A percentile compares a stretch with the other conserved stretches of the same genome.
phyloP scores from a whole-genome alignment of 139 green algal species.

The Chlamydomonas applanata region DNA sequence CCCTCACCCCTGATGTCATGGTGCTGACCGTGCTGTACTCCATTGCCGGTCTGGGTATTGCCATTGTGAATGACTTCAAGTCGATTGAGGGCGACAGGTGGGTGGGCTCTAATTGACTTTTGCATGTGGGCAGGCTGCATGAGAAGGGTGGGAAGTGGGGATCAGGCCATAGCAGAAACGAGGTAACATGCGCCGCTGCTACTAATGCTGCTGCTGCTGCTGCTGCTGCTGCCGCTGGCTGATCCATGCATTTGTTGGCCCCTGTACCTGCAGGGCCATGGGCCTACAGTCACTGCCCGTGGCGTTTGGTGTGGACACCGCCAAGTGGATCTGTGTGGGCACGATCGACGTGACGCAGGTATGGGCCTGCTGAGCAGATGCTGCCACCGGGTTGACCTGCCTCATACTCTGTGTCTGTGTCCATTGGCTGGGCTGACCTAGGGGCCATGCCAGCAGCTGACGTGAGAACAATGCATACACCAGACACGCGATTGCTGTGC shows the following conservation, averaged over 20 bases:
- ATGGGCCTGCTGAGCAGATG: not conserved
- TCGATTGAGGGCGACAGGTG: constrained; percentile 90
- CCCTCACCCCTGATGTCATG: constrained; percentile 86
- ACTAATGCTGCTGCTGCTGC: too few species aligned
- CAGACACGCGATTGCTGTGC: too few species aligned
- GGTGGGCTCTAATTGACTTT: not conserved
- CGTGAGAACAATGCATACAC: too few species aligned
- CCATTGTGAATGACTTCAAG: constrained; percentile 99
- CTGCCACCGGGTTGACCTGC: not conserved
- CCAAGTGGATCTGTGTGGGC: constrained; percentile 97
- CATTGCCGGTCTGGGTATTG: constrained; percentile 93
- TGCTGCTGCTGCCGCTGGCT: too few species aligned
- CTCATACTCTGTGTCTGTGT: too few species aligned
- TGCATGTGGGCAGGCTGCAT: too few species aligned
- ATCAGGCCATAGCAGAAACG: too few species aligned
- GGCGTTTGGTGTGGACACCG: constrained; percentile 93
- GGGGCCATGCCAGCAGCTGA: too few species aligned
- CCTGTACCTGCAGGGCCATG: constrained; percentile 50
- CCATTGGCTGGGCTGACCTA: too few species aligned
- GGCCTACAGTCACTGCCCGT: constrained; percentile 93
- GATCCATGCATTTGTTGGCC: too few species aligned
- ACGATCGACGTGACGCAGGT: constrained; percentile 95
- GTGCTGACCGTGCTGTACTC: constrained; percentile 97
- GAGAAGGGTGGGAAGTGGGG: too few species aligned
- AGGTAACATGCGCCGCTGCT: too few species aligned